Evolutionary conservation across 306 rosid species (phyloP), one percentile per base, ranked within the genome.

Genomic region (Vachellia collinsii): DNA sequence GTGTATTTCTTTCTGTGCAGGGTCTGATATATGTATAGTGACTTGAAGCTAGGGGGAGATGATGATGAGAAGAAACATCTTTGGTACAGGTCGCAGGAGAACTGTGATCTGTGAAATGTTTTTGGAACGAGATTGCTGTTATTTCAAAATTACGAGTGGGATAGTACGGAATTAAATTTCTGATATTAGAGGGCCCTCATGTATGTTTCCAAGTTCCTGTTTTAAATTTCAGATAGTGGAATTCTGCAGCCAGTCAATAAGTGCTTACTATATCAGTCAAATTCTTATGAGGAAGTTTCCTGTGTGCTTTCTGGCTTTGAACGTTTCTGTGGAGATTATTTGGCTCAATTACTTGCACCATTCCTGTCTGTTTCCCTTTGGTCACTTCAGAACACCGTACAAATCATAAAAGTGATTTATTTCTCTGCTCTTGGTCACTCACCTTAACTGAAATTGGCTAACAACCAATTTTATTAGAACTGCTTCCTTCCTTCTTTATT

Each of bases 221-320:
- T 70, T 61, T 81, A 36, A 25, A 59, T n/a, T 56, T 58, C 3
- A 9, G 5, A 8, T 12, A 14, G 34, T 54, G 41, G 74, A 69
- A 69, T 14, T 77, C 56, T 16, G 19, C 7, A 22, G 12, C 6
- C 64, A 58, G 64, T 9, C 64, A 8, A 58, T 0, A 54, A 54
- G 61, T 54, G 25, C 34, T 29, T 29, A 8, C 7, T 54, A n/a
- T 29, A 3, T 58, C 64, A 22, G 23, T 59, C 16, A 23, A 59
- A 47, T 38, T 37, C 58, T 48, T 77, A 37, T 64, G n/a, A 54
- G 50, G 82, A 77, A 77, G 25, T 83, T 83, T 82, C 82, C 64
- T n/a, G 6, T 6, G 13, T 43, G n/a, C 19, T 43, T 23, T 51
- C 76, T 34, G 51, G 13, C 65, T 72, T 77, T 72, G 79, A 77